phyloP scores from a whole-genome alignment of 163 green algal genomes.

The Scenedesmus sp. region DNA sequence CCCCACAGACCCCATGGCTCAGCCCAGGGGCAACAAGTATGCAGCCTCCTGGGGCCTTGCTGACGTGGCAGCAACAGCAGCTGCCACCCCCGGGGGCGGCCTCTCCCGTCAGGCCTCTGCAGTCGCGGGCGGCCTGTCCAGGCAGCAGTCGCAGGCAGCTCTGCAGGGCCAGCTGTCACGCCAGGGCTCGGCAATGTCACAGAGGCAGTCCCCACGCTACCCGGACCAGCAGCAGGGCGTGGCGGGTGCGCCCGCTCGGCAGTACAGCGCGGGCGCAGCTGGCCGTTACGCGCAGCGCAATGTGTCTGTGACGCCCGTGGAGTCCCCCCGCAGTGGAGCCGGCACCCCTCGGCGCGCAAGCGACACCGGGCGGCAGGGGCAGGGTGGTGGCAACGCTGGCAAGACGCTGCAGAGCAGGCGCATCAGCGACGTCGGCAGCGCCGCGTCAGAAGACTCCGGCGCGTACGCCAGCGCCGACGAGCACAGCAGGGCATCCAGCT shows the following conservation, averaged over 20 bases:
- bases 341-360: constrained; percentile 5
- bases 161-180: constrained; percentile 19
- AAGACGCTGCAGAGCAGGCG: constrained; percentile 18
- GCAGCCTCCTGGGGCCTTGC: constrained; percentile 40
- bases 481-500: constrained; percentile 14
- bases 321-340: not conserved
- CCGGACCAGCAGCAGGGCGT: not conserved
- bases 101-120: constrained; percentile 24
- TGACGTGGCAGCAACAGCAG: constrained; percentile 19
- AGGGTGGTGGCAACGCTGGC: not conserved
- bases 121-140: not conserved
- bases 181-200: not conserved
- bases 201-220: constrained; percentile 2
- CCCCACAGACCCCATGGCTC: constrained; percentile 15
- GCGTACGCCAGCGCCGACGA: constrained; percentile 27
- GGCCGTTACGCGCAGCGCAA: constrained; percentile 15
- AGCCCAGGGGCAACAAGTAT: constrained; percentile 44
- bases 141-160: not conserved
- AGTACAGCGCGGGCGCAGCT: constrained; percentile 13
- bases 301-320: not conserved
- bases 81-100: not conserved
- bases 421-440: constrained; percentile 11
- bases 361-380: not conserved
- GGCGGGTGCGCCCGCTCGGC: not conserved
- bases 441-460: not conserved